Percentiles rank a stretch among this genome's conserved stretches.
phyloP scores from a whole-genome alignment of 2,329 filamentous ascomycete species.

The Epichloe sibirici region DNA sequence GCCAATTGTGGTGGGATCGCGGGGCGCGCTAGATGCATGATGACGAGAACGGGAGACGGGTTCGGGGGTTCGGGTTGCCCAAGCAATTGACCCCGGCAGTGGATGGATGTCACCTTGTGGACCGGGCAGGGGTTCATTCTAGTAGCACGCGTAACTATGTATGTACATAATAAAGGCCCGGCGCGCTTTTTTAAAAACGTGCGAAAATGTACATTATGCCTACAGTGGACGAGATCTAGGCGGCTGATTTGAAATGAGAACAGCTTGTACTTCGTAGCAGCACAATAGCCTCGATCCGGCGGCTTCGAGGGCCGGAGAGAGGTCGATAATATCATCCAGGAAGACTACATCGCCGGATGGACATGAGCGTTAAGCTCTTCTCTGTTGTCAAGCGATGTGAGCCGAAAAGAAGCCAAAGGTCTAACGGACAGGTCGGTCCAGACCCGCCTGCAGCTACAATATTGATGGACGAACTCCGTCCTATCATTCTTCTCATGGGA shows the following conservation, averaged over 20 bases:
- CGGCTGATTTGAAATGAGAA: neutral
- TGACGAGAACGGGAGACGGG: constrained; percentile 5
- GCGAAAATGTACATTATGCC: neutral
- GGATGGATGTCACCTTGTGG: neutral
- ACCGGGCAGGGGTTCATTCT: neutral
- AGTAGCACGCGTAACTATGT: neutral
- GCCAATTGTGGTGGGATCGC: neutral
- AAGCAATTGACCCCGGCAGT: constrained; percentile 2
- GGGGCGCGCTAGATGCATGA: constrained; percentile 4
- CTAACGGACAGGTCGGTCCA: no score
- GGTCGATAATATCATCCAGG: no score
- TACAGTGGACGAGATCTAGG: neutral
- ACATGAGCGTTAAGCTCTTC: no score
- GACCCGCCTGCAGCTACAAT: no score
- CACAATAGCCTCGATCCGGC: no score
- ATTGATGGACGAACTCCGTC: no score
- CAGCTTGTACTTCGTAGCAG: no score
- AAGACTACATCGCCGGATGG: no score
- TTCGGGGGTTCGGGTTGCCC: neutral
- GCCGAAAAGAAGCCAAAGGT: no score
- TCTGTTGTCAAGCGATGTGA: no score
- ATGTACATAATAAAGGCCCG: neutral
- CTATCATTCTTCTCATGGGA: no score
- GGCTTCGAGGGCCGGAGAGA: no score
- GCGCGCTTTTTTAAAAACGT: neutral